Percentiles rank a stretch among this genome's conserved stretches.
Conservation (phyloP, 805 yeast genomes). For the Nakazawaea wyomingensis region DNA sequence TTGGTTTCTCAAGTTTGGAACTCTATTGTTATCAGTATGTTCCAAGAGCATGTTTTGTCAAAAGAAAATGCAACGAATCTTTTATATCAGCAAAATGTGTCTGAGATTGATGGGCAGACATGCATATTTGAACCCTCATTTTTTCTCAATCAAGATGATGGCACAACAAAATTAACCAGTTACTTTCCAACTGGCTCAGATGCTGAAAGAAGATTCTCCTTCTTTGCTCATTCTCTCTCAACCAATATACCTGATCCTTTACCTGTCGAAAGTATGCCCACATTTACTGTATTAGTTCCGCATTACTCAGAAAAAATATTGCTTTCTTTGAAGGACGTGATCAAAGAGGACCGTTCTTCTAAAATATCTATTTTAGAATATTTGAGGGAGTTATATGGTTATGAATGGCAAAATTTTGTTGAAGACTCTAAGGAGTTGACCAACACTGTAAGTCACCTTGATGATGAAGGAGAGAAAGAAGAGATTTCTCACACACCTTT, state of each 20-base stretch:
- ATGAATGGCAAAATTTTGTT: conserved; percentile 81
- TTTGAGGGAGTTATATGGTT: conserved; percentile 62
- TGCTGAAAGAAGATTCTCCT: conserved; percentile 47
- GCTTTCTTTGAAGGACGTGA: conserved; percentile 38
- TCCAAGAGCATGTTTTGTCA: conserved; percentile 47
- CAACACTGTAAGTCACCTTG: conserved; percentile 19
- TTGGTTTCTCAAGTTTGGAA: conserved; percentile 50
- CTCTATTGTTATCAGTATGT: conserved; percentile 47
- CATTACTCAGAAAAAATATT: conserved; percentile 49
- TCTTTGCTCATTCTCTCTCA: conserved; percentile 49
- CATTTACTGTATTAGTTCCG: conserved; percentile 47
- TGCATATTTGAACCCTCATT: conserved; percentile 37
- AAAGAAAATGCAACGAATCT: conserved; percentile 39
- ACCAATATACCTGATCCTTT: conserved; percentile 43
- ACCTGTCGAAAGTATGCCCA: conserved; percentile 42
- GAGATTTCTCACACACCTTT: not conserved
- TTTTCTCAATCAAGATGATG: conserved; percentile 45
- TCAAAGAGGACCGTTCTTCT: conserved; percentile 39
- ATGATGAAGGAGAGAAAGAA: conserved; percentile 35
- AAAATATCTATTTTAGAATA: conserved; percentile 68
- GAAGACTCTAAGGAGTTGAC: conserved; percentile 51
- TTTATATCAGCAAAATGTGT: conserved; percentile 38
- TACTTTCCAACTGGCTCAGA: conserved; percentile 41
- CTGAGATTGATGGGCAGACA: conserved; percentile 38
- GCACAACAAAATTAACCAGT: conserved; percentile 29